These are phyloP conservation scores for Sequoiadendron giganteum DNA, from an alignment of 75 land plant genomes.

Conservation along the genomic window DNA sequence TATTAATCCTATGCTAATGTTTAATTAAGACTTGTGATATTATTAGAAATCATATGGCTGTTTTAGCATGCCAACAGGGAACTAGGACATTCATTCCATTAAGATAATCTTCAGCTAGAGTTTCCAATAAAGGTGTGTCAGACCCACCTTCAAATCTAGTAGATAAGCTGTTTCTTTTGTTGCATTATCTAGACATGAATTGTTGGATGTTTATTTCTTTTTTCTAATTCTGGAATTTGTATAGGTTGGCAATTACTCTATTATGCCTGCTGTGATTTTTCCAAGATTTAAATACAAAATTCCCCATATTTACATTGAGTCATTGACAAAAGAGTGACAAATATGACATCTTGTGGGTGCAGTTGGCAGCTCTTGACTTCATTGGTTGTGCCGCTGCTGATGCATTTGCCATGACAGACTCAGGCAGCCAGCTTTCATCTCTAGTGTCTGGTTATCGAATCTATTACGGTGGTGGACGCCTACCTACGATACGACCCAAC, in stretches of 20 bases:
- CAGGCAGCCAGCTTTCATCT: conserved; percentile 93
- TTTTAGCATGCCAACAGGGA: neutral
- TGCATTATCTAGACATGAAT: neutral
- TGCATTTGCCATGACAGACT: conserved; percentile 95
- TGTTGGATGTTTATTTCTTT: neutral
- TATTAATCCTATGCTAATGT: too few species aligned
- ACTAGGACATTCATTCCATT: neutral
- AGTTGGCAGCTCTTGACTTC: conserved; percentile 96
- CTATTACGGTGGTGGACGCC: conserved; percentile 71
- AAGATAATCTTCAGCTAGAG: neutral
- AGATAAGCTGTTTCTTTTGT: neutral
- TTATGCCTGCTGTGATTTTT: neutral
- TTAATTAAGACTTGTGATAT: too few species aligned
- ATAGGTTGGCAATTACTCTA: neutral
- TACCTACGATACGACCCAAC: conserved; percentile 88
- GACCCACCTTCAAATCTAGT: neutral
- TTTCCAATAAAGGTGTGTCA: neutral
- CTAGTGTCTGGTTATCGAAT: conserved; percentile 82
- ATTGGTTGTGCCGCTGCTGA: conserved; percentile 82
- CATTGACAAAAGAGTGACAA: neutral
- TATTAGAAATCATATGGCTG: too few species aligned
- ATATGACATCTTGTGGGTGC: conserved; percentile 17
- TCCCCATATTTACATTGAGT: neutral
- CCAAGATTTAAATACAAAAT: neutral
- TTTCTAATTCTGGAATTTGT: neutral